Conservation (phyloP, 176 grass and related monocot species). For the Panicum miliaceum region DNA sequence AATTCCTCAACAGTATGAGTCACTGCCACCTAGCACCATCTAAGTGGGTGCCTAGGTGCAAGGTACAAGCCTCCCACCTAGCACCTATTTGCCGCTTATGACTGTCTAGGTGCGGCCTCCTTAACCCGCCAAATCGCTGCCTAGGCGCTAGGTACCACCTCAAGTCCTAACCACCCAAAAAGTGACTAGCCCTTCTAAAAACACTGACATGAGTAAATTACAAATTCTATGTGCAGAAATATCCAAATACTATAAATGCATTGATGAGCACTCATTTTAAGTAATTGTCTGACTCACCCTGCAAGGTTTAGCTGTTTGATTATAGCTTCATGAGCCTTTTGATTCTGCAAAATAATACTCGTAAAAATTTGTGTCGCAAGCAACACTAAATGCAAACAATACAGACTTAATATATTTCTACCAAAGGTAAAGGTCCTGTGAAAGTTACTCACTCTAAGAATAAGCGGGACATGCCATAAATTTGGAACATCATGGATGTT, state of each 20-base stretch:
- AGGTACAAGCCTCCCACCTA: background rate
- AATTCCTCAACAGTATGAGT: conserved; percentile 18
- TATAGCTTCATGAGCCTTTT: conserved; percentile 91
- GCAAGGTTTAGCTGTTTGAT: conserved; percentile 88
- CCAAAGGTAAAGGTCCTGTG: background rate
- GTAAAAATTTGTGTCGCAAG: background rate
- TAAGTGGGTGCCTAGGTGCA: background rate
- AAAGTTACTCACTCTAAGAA: conserved; percentile 83
- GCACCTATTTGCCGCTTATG: background rate
- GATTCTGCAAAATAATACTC: conserved; percentile 70
- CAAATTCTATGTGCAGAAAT: background rate
- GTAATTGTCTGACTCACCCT: conserved; percentile 54
- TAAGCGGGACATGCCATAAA: conserved; percentile 94
- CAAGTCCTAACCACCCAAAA: background rate
- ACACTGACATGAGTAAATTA: background rate
- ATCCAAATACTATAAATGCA: conserved; percentile 2
- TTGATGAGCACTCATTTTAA: conserved; percentile 25
- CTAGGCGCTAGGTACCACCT: background rate
- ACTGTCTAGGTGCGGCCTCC: background rate
- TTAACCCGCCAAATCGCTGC: background rate
- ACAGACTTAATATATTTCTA: background rate
- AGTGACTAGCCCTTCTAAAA: background rate
- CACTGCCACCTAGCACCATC: background rate
- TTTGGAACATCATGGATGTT: conserved; percentile 98
- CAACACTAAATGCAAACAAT: conserved; percentile 8